A percentile compares a stretch with the other conserved stretches of the same genome.
Conservation (phyloP, 495 filamentous ascomycete species). For the Beverwykella pulmonaria region DNA sequence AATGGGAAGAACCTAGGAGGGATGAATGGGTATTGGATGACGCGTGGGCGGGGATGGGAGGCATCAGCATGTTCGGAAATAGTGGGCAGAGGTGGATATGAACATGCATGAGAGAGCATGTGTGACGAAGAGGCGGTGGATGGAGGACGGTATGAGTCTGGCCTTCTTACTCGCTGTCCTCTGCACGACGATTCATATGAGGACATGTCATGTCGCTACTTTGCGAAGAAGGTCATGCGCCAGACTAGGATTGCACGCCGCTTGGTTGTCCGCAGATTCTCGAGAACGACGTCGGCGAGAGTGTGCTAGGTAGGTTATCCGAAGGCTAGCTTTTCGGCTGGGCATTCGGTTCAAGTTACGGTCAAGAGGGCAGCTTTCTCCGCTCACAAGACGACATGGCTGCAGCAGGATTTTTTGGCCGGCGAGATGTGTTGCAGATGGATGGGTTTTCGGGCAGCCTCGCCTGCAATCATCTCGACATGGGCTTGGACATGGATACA, state of each 20-base stretch:
- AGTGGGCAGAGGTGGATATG: background rate
- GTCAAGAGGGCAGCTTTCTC: background rate
- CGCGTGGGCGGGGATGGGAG: background rate
- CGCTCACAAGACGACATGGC: background rate
- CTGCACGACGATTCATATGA: slow-evolving; percentile 22
- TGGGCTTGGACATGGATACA: background rate
- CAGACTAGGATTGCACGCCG: background rate
- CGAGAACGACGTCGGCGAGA: background rate
- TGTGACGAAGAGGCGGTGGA: slow-evolving; percentile 17
- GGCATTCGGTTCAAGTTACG: background rate
- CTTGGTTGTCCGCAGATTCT: background rate
- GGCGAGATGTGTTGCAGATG: no score
- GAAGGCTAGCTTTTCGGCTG: background rate
- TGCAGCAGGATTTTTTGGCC: background rate
- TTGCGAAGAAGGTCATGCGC: slow-evolving; percentile 17
- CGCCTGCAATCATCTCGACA: no score
- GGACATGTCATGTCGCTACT: no score
- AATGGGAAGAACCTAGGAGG: background rate
- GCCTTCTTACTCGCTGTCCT: background rate
- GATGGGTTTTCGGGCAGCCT: background rate
- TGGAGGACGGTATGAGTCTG: no score
- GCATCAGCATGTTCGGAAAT: slow-evolving; percentile 8
- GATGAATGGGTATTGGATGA: slow-evolving; percentile 9
- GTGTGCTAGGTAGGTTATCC: slow-evolving; percentile 8
- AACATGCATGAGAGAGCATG: slow-evolving; percentile 1